Percentiles rank a stretch among this genome's conserved stretches.
Evolutionary conservation across 768 basidiomycete genomes (phyloP).

Genomic region (Tulasnella sp.): DNA sequence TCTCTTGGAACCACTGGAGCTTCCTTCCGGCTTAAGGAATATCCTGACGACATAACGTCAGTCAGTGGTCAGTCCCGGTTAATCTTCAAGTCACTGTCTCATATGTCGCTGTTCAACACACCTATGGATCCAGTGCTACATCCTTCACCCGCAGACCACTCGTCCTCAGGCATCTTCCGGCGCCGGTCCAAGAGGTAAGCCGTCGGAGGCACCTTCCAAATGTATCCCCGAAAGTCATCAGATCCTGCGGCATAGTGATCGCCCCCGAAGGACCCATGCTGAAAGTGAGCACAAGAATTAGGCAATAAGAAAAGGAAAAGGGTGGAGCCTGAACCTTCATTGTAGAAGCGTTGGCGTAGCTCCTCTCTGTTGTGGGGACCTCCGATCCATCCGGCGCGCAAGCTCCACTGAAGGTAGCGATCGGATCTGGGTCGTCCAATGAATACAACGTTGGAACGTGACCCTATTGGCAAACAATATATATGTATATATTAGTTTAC

Average conservation of each 20-base stretch:
- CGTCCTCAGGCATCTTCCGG: neutral
- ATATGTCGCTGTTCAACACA: too few relatives aligned
- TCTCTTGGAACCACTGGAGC: neutral
- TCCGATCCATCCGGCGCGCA: constrained; percentile 3
- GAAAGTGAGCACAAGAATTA: neutral
- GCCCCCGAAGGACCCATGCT: constrained; percentile 8
- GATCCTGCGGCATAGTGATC: constrained; percentile 2
- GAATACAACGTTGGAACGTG: constrained; percentile 5
- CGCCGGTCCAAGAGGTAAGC: constrained; percentile 1
- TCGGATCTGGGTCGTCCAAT: constrained; percentile 4
- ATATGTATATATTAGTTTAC: neutral
- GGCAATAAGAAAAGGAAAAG: too few relatives aligned
- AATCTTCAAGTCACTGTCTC: too few relatives aligned
- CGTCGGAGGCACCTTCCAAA: constrained; percentile 6
- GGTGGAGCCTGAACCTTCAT: constrained; percentile 9
- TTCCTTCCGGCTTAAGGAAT: neutral
- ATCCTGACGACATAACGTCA: neutral
- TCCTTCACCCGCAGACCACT: neutral
- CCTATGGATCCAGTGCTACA: neutral
- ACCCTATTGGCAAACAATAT: neutral
- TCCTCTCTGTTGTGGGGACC: neutral
- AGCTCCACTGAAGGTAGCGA: neutral
- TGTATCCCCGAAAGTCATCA: constrained; percentile 9
- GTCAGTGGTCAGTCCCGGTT: too few relatives aligned
- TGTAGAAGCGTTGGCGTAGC: neutral